Evolutionary conservation across 2,329 filamentous ascomycete species (phyloP).

Genomic region (Botrytis pseudocinerea): DNA sequence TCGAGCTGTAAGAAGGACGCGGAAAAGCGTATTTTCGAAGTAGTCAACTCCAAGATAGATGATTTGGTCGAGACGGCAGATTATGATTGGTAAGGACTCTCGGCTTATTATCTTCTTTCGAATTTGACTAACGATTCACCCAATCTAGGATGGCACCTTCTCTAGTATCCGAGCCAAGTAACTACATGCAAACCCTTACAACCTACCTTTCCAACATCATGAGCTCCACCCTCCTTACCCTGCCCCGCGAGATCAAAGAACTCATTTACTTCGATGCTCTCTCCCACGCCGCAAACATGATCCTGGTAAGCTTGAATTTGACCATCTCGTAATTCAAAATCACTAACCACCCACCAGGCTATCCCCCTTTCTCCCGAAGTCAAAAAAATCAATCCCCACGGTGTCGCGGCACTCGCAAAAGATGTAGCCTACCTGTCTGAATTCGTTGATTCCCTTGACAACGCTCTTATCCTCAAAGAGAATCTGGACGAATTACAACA

Average conservation of each 20-base stretch:
- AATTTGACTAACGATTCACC: constrained; percentile 24
- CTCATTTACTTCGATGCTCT: constrained; percentile 97
- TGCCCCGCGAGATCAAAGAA: constrained; percentile 96
- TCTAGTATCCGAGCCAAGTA: constrained; percentile 72
- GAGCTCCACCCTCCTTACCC: constrained; percentile 85
- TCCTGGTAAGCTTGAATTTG: constrained; percentile 57
- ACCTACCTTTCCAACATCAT: constrained; percentile 94
- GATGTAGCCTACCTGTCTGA: constrained; percentile 82
- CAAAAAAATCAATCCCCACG: constrained; percentile 82
- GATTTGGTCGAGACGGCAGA: constrained; percentile 96
- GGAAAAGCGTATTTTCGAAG: constrained; percentile 95
- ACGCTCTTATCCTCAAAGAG: constrained; percentile 79
- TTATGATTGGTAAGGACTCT: constrained; percentile 78
- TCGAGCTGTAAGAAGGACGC: constrained; percentile 89
- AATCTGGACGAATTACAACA: constrained; percentile 93
- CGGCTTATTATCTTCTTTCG: neutral
- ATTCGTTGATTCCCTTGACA: constrained; percentile 85
- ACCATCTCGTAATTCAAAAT: constrained; percentile 1
- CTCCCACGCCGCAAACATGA: constrained; percentile 83
- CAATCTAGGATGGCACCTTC: constrained; percentile 55
- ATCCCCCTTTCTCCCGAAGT: constrained; percentile 67
- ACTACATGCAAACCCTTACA: constrained; percentile 94
- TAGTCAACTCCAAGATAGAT: constrained; percentile 98
- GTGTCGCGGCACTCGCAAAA: constrained; percentile 74
- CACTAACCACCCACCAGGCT: constrained; percentile 26